Evolutionary conservation across 306 rosid genomes (phyloP), one percentile per base, ranked within the genome.

Genomic region (Castanea sativa): DNA sequence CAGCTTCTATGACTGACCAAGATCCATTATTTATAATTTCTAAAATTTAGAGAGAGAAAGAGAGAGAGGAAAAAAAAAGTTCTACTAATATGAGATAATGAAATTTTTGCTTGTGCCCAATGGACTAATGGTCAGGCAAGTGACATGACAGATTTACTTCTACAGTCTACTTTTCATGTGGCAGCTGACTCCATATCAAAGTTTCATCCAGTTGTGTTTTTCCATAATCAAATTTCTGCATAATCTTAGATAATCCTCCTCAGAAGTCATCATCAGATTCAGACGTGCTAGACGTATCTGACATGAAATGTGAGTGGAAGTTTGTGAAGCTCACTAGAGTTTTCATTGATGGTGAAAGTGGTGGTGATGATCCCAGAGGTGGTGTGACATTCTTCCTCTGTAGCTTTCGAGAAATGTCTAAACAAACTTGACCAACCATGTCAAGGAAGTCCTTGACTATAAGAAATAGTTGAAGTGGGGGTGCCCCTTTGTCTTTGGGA

Each of bases 391-490:
- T 87, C 84, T 81, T 85, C 91, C 73, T 92, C 53, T 87, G 92
- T 7, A 86, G 6, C 79, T 84, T 82, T 72, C 78, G 81, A 51
- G 79, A 77, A 6, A 87, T 85, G 49, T 89, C 92, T 13, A 65
- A 41, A 73, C 94, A 83, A 55, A 89, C 93, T 77, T 86, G 90
- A 78, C 80, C 80, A 3, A 95, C 91, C 88, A 84, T 90, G 78
- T 76, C 87, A 29, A 90, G 86, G 80, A 95, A 95, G 79, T 87
- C 92, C 67, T 85, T 90, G 6, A 91, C 91, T 15, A 89, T 84
- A 23, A 83, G 86, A 72, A 92, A 95, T 27, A 95, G 67, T 41
- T 84, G 86, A 79, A 95, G 81, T 4, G 92, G 91, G 23, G 89
- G 78, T 23, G 81, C 64, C 73, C 80, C 81, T 41, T 76, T 81